A percentile compares a stretch with the other conserved stretches of the same genome.
These are phyloP conservation scores for Serpula lacrymans DNA, from an alignment of 768 basidiomycete species.

Conservation along the genomic window DNA sequence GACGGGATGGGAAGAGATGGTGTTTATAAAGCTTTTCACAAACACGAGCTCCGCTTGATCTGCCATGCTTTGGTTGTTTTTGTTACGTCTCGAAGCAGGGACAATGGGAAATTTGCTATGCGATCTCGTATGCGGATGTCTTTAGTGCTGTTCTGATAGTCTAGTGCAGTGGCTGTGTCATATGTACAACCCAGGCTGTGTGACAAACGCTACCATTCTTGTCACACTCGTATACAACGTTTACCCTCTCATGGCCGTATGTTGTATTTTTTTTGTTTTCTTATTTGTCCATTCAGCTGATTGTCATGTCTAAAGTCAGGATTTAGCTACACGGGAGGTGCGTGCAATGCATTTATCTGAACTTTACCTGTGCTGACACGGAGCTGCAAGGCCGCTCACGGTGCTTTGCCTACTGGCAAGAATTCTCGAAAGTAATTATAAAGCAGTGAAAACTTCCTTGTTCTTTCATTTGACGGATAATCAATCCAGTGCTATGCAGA, in stretches of 20 bases:
- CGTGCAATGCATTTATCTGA: constrained; percentile 11
- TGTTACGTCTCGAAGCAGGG: background rate
- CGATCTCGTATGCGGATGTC: background rate
- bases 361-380: constrained; percentile 6
- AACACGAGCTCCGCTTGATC: constrained; percentile 61
- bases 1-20: constrained; percentile 64
- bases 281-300: constrained; percentile 8
- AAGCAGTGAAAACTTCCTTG: background rate
- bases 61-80: constrained; percentile 34
- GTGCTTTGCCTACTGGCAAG: constrained; percentile 92
- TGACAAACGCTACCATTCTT: constrained; percentile 13
- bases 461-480: constrained; percentile 8
- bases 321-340: constrained; percentile 61
- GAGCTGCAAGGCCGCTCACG: constrained; percentile 69
- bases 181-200: constrained; percentile 10
- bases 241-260: constrained; percentile 36
- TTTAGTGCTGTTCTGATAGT: background rate
- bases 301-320: constrained; percentile 46
- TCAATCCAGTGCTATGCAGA: constrained; percentile 73
- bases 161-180: constrained; percentile 17
- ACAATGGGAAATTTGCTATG: background rate
- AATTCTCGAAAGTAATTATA: constrained; percentile 64
- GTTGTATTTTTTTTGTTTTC: constrained; percentile 9
- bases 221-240: constrained; percentile 15
- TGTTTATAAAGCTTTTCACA: constrained; percentile 61